Conservation (phyloP, 2,329 filamentous ascomycete species). For the Xylariaceae sp. region DNA sequence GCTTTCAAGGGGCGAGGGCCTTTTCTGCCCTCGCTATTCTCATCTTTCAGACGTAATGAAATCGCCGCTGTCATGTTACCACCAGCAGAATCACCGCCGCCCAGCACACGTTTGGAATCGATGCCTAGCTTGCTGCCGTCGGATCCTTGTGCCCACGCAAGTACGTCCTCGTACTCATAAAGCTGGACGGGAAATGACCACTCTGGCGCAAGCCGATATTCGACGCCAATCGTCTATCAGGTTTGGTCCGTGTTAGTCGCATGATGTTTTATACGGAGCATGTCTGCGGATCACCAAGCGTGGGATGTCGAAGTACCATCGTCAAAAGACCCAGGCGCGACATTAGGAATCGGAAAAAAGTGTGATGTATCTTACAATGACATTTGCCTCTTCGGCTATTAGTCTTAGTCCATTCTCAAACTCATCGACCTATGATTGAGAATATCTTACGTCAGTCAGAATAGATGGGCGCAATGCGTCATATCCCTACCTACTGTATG, state of each 20-base stretch:
- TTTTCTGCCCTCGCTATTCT: constrained; percentile 17
- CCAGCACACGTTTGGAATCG: constrained; percentile 25
- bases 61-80: constrained; percentile 35
- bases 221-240: constrained; percentile 28
- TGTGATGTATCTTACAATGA: constrained; percentile 4
- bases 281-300: neutral
- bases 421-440: constrained; percentile 27
- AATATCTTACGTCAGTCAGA: no score
- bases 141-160: constrained; percentile 25
- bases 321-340: no score
- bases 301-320: no score
- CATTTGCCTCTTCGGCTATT: constrained; percentile 24
- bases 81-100: constrained; percentile 26
- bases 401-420: constrained; percentile 35
- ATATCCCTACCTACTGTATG: no score
- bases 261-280: neutral
- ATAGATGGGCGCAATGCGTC: no score
- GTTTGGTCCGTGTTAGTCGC: neutral
- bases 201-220: constrained; percentile 34
- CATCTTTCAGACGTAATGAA: constrained; percentile 25
- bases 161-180: constrained; percentile 31
- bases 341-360: neutral
- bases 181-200: constrained; percentile 30
- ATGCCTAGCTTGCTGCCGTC: constrained; percentile 26
- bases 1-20: constrained; percentile 17